These are phyloP conservation scores for Plasmodium sp. DNA, from an alignment of 169 alveolate genomes.

Conservation along the genomic window DNA sequence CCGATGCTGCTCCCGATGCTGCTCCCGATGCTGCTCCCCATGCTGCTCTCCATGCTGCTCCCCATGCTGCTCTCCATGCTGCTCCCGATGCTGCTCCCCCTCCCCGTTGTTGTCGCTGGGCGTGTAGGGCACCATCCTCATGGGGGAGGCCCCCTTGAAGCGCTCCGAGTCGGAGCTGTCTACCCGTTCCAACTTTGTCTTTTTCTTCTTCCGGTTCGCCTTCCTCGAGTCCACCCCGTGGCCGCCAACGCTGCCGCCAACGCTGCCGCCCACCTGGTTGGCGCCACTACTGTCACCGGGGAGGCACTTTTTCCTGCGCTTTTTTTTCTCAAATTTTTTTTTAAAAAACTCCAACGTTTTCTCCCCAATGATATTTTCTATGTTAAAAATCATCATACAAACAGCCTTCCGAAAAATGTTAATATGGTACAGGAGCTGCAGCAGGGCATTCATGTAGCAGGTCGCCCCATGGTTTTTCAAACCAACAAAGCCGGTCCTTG, in stretches of 20 bases:
- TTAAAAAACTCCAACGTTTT: conserved; percentile 70
- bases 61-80: neutral
- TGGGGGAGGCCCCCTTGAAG: neutral
- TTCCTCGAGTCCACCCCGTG: neutral
- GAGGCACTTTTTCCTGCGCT: neutral
- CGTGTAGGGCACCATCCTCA: neutral
- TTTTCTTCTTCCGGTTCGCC: conserved; percentile 1
- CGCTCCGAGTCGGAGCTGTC: neutral
- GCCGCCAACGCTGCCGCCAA: neutral
- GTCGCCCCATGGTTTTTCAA: conserved; percentile 97
- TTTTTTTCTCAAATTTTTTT: conserved; percentile 40
- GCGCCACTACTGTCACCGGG: conserved; percentile 32
- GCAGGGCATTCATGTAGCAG: conserved; percentile 99
- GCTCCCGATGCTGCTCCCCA: neutral
- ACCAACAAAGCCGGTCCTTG: conserved; percentile 95
- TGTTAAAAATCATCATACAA: conserved; percentile 84
- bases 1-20: neutral
- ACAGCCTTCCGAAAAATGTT: conserved; percentile 96
- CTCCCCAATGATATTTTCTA: conserved; percentile 77
- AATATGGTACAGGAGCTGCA: conserved; percentile 97
- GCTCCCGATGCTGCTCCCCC: neutral
- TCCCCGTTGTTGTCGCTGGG: neutral
- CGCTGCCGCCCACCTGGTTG: conserved; percentile 13
- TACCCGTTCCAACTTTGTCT: neutral
- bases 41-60: neutral